These are phyloP conservation scores for Colletotrichum lini DNA, from an alignment of 2,329 filamentous ascomycete genomes.

Conservation along the genomic window DNA sequence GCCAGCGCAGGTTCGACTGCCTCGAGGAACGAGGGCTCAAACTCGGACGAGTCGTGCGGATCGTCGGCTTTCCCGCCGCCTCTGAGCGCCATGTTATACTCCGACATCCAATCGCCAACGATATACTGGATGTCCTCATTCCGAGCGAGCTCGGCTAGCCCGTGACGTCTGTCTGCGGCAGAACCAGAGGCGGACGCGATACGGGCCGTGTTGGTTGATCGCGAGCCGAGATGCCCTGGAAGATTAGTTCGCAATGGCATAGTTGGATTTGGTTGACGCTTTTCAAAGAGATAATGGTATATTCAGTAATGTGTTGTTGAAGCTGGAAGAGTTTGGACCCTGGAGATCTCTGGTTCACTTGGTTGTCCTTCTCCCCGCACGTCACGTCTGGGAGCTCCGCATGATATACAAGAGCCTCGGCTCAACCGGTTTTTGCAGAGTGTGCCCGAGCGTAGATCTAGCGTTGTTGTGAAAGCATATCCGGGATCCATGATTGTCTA, in stretches of 20 bases:
- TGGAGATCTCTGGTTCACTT: background rate
- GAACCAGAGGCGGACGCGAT: conserved; percentile 51
- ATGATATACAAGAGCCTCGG: background rate
- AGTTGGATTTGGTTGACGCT: background rate
- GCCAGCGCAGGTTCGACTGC: conserved; percentile 60
- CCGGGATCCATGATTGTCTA: too few relatives aligned
- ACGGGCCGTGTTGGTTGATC: conserved; percentile 32
- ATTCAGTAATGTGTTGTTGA: background rate
- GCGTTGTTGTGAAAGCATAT: too few relatives aligned
- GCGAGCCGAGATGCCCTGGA: background rate
- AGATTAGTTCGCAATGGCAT: conserved; percentile 8
- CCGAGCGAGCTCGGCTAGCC: conserved; percentile 44
- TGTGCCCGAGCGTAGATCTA: background rate
- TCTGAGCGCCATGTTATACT: conserved; percentile 66
- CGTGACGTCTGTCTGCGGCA: conserved; percentile 46
- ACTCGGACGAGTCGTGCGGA: conserved; percentile 48
- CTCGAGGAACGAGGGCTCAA: conserved; percentile 55
- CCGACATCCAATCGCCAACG: conserved; percentile 58
- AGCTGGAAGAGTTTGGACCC: too few relatives aligned
- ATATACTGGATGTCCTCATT: conserved; percentile 53
- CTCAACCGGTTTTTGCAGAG: background rate
- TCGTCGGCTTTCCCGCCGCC: conserved; percentile 47
- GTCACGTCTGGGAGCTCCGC: background rate
- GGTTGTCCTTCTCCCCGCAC: conserved; percentile 1
- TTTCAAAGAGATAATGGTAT: background rate